Evolutionary conservation across 2,329 filamentous ascomycete genomes (phyloP), one percentile per base, ranked within the genome.

Genomic region (Emergomyces orientalis): DNA sequence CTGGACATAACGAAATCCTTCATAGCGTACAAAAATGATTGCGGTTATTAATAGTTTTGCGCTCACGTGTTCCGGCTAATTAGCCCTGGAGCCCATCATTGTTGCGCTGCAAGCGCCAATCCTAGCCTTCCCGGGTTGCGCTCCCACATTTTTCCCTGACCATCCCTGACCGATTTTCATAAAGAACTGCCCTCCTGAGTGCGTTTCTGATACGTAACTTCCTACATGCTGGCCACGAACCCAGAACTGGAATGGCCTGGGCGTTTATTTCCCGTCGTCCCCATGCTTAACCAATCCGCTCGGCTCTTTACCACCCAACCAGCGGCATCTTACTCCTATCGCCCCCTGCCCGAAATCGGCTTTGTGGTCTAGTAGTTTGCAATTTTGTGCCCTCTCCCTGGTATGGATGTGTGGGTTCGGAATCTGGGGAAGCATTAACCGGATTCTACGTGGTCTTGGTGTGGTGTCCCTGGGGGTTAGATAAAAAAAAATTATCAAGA

Each of bases 131-230:
- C 22, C 8, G 25, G 19, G 32, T 59, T 47, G 13, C 17, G 17
- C 34, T n/a, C 32, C 30, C 32, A 27, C 39, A 32, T 6, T 32
- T 9, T 58, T 30, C 41, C 30, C 27, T 47, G 56, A 19, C 39
- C 27, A 59, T 47, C 22, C 55, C 55, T 27, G 19, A 13, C 25
- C n/a, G 2, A 56, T 59, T 39, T 47, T 32, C 56, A 59, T 59
- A 47, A 59, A 59, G 56, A 59, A 59, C 22, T 59, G 11, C 25
- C 37, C 39, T 41, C 56, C 22, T 22, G 39, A 22, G 56, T 59
- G 56, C 25, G 37, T 59, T 59, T 59, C 34, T 59, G 56, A 59
- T 47, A 59, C 56, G 56, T 59, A 59, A 30, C 27, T 32, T 54
- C 13, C 51, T n/a, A 34, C 39, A 17, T 39, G n/a, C 5, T 32